These are phyloP conservation scores for Rhodosporidiobolus odoratus DNA, from an alignment of 768 basidiomycete genomes.

Conservation along the genomic window DNA sequence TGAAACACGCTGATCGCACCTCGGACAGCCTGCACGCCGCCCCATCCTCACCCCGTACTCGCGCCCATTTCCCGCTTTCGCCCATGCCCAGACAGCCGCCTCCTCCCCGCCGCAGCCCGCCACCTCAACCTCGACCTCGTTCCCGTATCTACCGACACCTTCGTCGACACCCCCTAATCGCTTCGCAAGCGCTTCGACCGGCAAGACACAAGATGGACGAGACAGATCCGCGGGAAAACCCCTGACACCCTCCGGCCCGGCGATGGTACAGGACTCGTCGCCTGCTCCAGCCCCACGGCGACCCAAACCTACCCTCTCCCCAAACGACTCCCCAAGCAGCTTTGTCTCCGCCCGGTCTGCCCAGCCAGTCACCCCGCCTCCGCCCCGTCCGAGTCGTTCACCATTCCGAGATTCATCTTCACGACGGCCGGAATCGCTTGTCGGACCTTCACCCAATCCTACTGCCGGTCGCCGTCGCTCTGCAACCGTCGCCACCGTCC, in stretches of 20 bases:
- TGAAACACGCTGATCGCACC: not conserved
- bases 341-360: not conserved
- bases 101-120: not conserved
- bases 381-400: conserved; percentile 5
- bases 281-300: not conserved
- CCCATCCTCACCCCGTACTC: not conserved
- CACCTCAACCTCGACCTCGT: not conserved
- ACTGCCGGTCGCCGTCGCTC: not conserved
- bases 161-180: no score
- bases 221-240: no score
- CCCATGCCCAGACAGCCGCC: not conserved
- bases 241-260: no score
- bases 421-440: not conserved
- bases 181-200: no score
- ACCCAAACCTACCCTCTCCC: not conserved
- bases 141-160: not conserved
- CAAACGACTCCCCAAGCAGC: not conserved
- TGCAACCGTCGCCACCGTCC: not conserved
- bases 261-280: no score
- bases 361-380: not conserved
- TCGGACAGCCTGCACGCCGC: not conserved
- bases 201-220: no score
- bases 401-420: conserved; percentile 1
- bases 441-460: not conserved
- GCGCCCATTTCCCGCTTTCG: not conserved